Conservation (phyloP, 2,329 filamentous ascomycete genomes). For the Hymenoscyphus repandus region DNA sequence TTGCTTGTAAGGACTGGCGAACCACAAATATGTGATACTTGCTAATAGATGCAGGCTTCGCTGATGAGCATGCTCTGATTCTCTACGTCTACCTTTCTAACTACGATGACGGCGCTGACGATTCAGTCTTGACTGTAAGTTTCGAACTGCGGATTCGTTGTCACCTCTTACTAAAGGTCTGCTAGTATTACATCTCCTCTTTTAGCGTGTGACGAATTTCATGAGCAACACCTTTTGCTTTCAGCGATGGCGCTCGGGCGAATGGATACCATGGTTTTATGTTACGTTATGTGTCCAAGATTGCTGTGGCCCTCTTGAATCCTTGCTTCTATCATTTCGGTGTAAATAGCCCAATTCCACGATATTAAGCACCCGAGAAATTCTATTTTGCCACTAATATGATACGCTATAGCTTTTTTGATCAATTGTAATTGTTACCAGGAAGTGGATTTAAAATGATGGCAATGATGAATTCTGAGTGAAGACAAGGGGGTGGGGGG, state of each 20-base stretch:
- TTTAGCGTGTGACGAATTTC: slow-evolving; percentile 37
- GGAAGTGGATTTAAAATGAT: too few species aligned
- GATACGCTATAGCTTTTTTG: too few species aligned
- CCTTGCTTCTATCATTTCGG: too few species aligned
- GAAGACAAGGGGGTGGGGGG: too few species aligned
- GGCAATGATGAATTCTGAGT: too few species aligned
- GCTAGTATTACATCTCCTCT: slow-evolving; percentile 53
- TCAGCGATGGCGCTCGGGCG: slow-evolving; percentile 20
- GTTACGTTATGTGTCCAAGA: background rate
- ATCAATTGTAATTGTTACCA: too few species aligned
- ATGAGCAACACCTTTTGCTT: slow-evolving; percentile 4
- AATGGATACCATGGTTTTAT: slow-evolving; percentile 4
- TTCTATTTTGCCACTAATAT: too few species aligned
- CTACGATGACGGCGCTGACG: slow-evolving; percentile 62
- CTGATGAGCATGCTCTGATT: slow-evolving; percentile 73
- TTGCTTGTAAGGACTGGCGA: slow-evolving; percentile 62
- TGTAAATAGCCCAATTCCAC: too few species aligned
- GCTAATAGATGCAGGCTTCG: slow-evolving; percentile 49
- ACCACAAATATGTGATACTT: slow-evolving; percentile 11
- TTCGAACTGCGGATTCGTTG: background rate
- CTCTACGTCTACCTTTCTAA: slow-evolving; percentile 76
- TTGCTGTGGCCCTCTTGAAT: too few species aligned
- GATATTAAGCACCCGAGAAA: too few species aligned
- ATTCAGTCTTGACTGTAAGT: slow-evolving; percentile 71
- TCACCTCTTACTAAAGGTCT: slow-evolving; percentile 6